Conservation (phyloP, 441 rosid species). For the Jatropha multifida region DNA sequence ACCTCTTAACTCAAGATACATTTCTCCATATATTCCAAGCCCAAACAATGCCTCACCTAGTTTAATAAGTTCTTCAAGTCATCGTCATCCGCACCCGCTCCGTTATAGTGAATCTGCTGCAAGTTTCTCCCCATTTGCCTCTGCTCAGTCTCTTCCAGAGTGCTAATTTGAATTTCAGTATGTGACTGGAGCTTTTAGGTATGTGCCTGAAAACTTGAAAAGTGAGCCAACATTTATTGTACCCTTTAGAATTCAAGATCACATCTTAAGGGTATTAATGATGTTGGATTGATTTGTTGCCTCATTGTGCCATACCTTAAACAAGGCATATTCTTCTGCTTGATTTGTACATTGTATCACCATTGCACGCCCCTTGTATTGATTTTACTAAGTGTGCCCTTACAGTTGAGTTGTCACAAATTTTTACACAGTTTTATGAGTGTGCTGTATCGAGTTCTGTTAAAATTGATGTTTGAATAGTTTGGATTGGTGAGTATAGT, state of each 20-base stretch:
- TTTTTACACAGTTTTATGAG: slow-evolving; percentile 14
- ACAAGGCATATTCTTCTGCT: slow-evolving; percentile 1
- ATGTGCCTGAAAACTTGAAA: neutral
- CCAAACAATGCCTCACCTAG: slow-evolving; percentile 67
- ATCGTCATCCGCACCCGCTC: slow-evolving; percentile 42
- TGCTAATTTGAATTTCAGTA: slow-evolving; percentile 31
- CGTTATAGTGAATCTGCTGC: slow-evolving; percentile 81
- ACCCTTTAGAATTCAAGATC: slow-evolving; percentile 7
- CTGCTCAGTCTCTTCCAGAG: slow-evolving; percentile 84
- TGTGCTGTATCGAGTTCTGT: slow-evolving; percentile 15
- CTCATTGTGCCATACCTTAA: neutral
- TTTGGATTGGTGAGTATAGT: neutral
- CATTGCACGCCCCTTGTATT: neutral
- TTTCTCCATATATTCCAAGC: slow-evolving; percentile 62
- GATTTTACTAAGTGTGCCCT: slow-evolving; percentile 13
- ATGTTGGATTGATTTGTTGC: slow-evolving; percentile 5
- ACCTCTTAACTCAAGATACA: slow-evolving; percentile 59
- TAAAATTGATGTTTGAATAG: slow-evolving; percentile 6
- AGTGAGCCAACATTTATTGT: neutral
- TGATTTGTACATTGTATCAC: slow-evolving; percentile 36
- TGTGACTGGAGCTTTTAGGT: neutral
- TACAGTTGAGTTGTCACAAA: slow-evolving; percentile 6
- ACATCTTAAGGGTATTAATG: neutral
- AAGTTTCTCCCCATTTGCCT: slow-evolving; percentile 81
- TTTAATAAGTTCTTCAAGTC: slow-evolving; percentile 49